These are phyloP conservation scores for Niebla homalea DNA, from an alignment of 495 filamentous ascomycete species.

Conservation along the genomic window DNA sequence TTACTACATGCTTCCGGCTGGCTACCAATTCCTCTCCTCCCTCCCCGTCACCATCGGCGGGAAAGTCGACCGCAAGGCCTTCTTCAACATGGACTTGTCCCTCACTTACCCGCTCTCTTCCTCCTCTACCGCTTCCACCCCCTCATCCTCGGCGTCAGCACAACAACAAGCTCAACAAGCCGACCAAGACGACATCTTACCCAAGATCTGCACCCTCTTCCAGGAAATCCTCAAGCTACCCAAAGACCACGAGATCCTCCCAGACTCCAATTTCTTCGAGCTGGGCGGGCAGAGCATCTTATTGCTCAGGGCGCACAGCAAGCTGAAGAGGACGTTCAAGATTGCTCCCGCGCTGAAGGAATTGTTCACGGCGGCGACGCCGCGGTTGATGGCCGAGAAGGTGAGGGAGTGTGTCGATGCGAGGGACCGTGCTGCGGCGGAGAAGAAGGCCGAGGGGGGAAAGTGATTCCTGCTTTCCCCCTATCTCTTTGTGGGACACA, in stretches of 20 bases:
- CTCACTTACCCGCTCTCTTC: constrained; percentile 14
- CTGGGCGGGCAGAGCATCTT: constrained; percentile 20
- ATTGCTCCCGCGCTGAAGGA: constrained; percentile 13
- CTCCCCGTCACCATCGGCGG: constrained; percentile 19
- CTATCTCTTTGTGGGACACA: too few relatives aligned
- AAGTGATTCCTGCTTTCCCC: too few relatives aligned
- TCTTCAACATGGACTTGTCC: constrained; percentile 10
- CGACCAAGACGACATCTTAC: constrained; percentile 3
- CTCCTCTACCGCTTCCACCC: background rate
- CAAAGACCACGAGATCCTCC: constrained; percentile 7
- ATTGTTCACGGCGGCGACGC: constrained; percentile 15
- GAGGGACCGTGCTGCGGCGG: background rate
- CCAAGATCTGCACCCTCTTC: constrained; percentile 11
- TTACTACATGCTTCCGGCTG: constrained; percentile 20
- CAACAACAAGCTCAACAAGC: background rate
- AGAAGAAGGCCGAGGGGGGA: background rate
- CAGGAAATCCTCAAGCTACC: constrained; percentile 14
- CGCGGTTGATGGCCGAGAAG: constrained; percentile 6
- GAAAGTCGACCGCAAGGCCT: constrained; percentile 19
- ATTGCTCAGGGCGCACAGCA: constrained; percentile 17
- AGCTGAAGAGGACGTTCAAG: constrained; percentile 16
- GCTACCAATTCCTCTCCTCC: constrained; percentile 18
- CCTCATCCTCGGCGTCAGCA: background rate
- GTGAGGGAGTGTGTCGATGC: constrained; percentile 4
- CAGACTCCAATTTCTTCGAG: constrained; percentile 21